Percentiles rank a stretch among this genome's conserved stretches.
phyloP scores from a whole-genome alignment of 129 eudicot species.

The Kitagawia praeruptora region DNA sequence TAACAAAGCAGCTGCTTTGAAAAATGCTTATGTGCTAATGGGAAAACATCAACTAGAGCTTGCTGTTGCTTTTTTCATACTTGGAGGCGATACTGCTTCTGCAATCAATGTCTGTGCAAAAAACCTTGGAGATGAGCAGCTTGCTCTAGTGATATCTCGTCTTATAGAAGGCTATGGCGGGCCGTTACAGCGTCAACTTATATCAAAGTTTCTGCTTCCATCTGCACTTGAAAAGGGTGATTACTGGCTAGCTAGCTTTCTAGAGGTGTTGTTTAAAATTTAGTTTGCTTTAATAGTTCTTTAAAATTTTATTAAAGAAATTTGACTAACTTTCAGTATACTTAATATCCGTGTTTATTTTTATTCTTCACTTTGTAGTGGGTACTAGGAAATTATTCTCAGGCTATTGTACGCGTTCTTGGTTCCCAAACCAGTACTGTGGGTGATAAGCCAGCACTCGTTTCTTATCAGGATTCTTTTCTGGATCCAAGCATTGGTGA shows the following conservation, averaged over 20 bases:
- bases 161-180: slow-evolving; percentile 87
- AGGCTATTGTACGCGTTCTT: slow-evolving; percentile 51
- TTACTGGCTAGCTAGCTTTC: slow-evolving; percentile 74
- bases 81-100: slow-evolving; percentile 91
- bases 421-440: slow-evolving; percentile 40
- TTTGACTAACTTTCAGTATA: slow-evolving; percentile 3
- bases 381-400: slow-evolving; percentile 66
- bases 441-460: slow-evolving; percentile 27
- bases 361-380: slow-evolving; percentile 40
- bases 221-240: slow-evolving; percentile 63
- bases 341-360: slow-evolving; percentile 4
- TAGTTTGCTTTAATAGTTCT: background rate
- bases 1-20: slow-evolving; percentile 92
- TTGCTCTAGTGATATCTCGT: slow-evolving; percentile 93
- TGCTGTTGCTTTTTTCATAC: slow-evolving; percentile 91
- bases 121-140: slow-evolving; percentile 90
- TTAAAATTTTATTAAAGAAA: slow-evolving; percentile 2
- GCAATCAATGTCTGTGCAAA: slow-evolving; percentile 90
- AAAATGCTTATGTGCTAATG: slow-evolving; percentile 95
- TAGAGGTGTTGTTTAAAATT: slow-evolving; percentile 49
- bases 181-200: slow-evolving; percentile 50
- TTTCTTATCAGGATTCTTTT: slow-evolving; percentile 46
- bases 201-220: slow-evolving; percentile 68
- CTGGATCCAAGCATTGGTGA: slow-evolving; percentile 81
- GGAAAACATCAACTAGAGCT: slow-evolving; percentile 95